Percentiles rank a stretch among this genome's conserved stretches.
Conservation (phyloP, 2,329 filamentous ascomycete species). For the Calonectria leucothoes region DNA sequence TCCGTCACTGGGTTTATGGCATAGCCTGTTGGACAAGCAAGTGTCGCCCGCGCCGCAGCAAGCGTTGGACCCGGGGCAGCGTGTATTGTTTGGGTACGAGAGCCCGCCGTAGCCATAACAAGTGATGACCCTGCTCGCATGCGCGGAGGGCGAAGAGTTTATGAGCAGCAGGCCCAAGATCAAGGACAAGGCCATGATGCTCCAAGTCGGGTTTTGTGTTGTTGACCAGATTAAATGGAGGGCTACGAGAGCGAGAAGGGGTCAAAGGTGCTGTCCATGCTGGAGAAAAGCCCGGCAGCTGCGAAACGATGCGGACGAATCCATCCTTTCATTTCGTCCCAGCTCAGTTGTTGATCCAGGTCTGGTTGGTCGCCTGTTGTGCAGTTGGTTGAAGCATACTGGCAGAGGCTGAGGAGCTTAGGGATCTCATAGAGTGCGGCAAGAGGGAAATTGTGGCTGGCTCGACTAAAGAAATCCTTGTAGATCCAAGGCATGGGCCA, state of each 20-base stretch:
- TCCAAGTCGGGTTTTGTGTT: not conserved
- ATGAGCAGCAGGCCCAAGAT: not conserved
- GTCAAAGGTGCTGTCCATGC: not conserved
- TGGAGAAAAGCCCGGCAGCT: not conserved
- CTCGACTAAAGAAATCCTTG: not conserved
- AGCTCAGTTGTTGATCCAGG: not conserved
- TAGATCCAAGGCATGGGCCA: too few species aligned
- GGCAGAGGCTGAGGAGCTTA: not conserved
- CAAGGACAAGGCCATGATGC: not conserved
- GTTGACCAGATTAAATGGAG: not conserved
- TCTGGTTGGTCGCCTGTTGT: not conserved
- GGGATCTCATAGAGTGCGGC: not conserved
- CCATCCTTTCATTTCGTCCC: not conserved
- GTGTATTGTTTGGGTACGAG: constrained; percentile 7
- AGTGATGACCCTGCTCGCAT: not conserved
- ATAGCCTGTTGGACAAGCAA: constrained; percentile 30
- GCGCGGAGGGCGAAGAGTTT: not conserved
- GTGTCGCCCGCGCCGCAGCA: constrained; percentile 27
- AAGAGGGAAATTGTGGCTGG: not conserved
- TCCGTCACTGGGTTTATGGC: constrained; percentile 24
- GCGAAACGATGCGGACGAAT: not conserved
- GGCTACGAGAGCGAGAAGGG: not conserved
- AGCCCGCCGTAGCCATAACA: not conserved
- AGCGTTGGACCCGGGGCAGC: constrained; percentile 24
- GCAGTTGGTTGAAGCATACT: not conserved